These are phyloP conservation scores for Aspergillus hancockii DNA, from an alignment of 495 filamentous ascomycete species.

Conservation along the genomic window DNA sequence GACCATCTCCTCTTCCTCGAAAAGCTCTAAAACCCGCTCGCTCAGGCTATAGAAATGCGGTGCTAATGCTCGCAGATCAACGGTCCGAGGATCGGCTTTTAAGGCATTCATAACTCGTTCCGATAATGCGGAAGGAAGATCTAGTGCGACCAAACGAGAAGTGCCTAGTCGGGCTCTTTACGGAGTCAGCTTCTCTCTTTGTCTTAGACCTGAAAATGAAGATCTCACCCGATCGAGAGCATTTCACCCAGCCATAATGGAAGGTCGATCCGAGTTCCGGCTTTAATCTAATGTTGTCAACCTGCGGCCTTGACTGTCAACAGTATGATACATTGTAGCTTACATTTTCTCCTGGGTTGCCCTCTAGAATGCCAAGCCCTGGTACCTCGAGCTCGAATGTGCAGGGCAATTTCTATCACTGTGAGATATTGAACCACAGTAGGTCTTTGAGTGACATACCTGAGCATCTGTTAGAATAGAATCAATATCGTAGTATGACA, in stretches of 20 bases:
- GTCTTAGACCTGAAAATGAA: background rate
- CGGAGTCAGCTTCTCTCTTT: conserved; percentile 7
- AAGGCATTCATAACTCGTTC: conserved; percentile 85
- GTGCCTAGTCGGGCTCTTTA: conserved; percentile 52
- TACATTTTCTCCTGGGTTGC: conserved; percentile 68
- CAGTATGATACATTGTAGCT: background rate
- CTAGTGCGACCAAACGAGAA: conserved; percentile 72
- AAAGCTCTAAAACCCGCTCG: conserved; percentile 81
- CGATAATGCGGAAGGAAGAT: conserved; percentile 75
- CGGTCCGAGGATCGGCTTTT: conserved; percentile 82
- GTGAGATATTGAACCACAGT: background rate
- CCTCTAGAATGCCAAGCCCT: conserved; percentile 83
- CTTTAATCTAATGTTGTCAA: conserved; percentile 60
- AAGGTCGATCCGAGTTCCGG: conserved; percentile 75
- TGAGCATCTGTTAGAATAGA: conserved; percentile 91
- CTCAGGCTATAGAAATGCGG: conserved; percentile 86
- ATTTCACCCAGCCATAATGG: conserved; percentile 98
- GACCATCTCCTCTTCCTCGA: conserved; percentile 86
- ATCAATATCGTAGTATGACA: conserved; percentile 93
- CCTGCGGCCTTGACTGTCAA: background rate
- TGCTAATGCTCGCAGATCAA: conserved; percentile 79
- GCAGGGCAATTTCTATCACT: conserved; percentile 82
- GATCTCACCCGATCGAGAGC: conserved; percentile 73
- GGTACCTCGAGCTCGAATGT: conserved; percentile 89
- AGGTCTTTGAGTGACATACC: conserved; percentile 42